Percentiles rank a stretch among this genome's conserved stretches.
Evolutionary conservation across 1,284 basidiomycete genomes (phyloP).

Genomic region (Lignosus rhinocerotis): DNA sequence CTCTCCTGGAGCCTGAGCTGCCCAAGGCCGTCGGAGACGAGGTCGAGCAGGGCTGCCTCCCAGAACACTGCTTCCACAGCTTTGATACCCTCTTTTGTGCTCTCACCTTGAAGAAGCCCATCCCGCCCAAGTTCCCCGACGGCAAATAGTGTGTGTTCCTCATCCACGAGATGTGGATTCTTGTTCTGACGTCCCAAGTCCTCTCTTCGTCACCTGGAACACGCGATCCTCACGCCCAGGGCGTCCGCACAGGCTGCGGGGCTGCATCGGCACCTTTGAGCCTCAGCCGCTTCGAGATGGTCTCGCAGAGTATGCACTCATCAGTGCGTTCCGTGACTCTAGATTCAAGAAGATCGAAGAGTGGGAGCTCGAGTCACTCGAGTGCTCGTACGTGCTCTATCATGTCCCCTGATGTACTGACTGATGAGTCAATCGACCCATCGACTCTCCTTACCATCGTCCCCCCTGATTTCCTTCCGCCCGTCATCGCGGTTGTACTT

Average conservation of each 20-base stretch:
- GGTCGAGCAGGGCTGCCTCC: slow-evolving; percentile 52
- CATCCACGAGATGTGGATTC: neutral
- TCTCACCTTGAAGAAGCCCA: slow-evolving; percentile 54
- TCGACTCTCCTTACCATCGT: neutral
- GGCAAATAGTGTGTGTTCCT: slow-evolving; percentile 65
- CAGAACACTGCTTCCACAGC: slow-evolving; percentile 76
- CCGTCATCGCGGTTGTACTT: neutral
- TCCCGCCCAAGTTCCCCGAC: slow-evolving; percentile 61
- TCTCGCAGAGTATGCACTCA: slow-evolving; percentile 86
- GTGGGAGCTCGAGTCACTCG: slow-evolving; percentile 76
- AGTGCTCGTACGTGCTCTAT: slow-evolving; percentile 73
- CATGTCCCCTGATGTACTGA: slow-evolving; percentile 3
- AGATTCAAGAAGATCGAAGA: slow-evolving; percentile 73
- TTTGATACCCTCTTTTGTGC: slow-evolving; percentile 79
- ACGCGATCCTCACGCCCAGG: slow-evolving; percentile 60
- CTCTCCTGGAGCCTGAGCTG: slow-evolving; percentile 47
- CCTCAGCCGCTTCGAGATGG: slow-evolving; percentile 76
- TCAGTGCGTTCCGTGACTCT: slow-evolving; percentile 77
- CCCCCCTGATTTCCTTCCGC: neutral
- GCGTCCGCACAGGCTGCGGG: slow-evolving; percentile 70
- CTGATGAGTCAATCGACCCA: slow-evolving; percentile 8
- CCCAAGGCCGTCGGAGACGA: slow-evolving; percentile 33
- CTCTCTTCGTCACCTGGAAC: slow-evolving; percentile 98
- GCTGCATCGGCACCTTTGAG: slow-evolving; percentile 95
- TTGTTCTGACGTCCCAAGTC: slow-evolving; percentile 48